These are phyloP conservation scores for Gnomoniopsis smithogilvyi DNA, from an alignment of 2,329 filamentous ascomycete genomes.

Conservation along the genomic window DNA sequence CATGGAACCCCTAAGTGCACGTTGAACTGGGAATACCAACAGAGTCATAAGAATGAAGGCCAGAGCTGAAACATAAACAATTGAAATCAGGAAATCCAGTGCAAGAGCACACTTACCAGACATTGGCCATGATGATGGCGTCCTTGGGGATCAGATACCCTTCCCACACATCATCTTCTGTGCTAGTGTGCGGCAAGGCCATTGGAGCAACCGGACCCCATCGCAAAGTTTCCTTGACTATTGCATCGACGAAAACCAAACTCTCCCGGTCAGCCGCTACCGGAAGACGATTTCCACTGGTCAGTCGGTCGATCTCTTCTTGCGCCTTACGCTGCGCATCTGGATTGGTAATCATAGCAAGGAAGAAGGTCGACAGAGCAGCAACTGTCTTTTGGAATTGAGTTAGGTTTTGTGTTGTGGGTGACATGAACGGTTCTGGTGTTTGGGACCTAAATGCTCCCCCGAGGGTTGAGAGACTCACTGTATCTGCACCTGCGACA, in stretches of 20 bases:
- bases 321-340: constrained; percentile 34
- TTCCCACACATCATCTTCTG: constrained; percentile 25
- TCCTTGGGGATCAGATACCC: constrained; percentile 29
- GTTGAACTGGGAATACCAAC: no score
- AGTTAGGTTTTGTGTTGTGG: background rate
- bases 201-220: constrained; percentile 33
- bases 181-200: constrained; percentile 35
- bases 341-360: constrained; percentile 45
- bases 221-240: constrained; percentile 29
- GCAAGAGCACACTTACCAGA: constrained; percentile 18
- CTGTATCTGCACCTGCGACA: constrained; percentile 28
- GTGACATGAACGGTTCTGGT: background rate
- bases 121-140: constrained; percentile 14
- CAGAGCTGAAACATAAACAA: no score
- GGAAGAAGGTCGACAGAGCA: constrained; percentile 38
- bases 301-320: constrained; percentile 19
- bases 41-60: no score
- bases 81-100: no score
- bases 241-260: constrained; percentile 28
- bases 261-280: constrained; percentile 24
- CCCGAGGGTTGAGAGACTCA: constrained; percentile 23
- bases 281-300: constrained; percentile 28
- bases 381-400: constrained; percentile 23
- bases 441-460: no score
- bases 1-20: no score